A percentile compares a stretch with the other conserved stretches of the same genome.
phyloP scores from a whole-genome alignment of 306 rosid species.

The Lablab purpureus region DNA sequence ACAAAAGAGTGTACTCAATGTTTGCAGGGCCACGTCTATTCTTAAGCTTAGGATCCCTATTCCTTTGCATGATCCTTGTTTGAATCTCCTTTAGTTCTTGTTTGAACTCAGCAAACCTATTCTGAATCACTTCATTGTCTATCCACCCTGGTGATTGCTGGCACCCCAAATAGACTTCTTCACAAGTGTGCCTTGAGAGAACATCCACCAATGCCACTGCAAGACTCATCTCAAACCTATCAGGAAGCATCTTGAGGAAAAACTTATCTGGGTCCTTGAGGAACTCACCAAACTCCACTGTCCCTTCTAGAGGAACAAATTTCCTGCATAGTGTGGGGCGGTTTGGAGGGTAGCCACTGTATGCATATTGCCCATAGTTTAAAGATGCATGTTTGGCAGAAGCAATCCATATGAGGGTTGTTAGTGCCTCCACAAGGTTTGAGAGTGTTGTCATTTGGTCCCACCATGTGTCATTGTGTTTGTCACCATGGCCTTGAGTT shows the following conservation, averaged over 20 bases:
- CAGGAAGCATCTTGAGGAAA: constrained; percentile 65
- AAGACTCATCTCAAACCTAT: constrained; percentile 62
- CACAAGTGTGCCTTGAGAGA: constrained; percentile 58
- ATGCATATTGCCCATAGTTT: constrained; percentile 71
- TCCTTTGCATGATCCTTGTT: constrained; percentile 58
- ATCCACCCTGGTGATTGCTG: constrained; percentile 61
- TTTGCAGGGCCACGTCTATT: constrained; percentile 66
- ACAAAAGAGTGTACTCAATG: constrained; percentile 57
- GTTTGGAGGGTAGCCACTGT: constrained; percentile 61
- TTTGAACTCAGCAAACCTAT: constrained; percentile 59
- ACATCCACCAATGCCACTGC: constrained; percentile 58
- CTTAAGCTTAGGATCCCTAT: constrained; percentile 63
- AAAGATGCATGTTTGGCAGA: constrained; percentile 72
- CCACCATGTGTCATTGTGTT: constrained; percentile 60
- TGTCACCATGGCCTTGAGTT: constrained; percentile 71
- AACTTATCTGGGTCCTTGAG: constrained; percentile 72
- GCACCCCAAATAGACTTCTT: constrained; percentile 65
- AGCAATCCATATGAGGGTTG: constrained; percentile 79
- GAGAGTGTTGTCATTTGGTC: constrained; percentile 53
- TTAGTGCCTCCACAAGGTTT: constrained; percentile 63
- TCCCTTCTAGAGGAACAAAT: constrained; percentile 75
- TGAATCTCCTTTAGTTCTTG: constrained; percentile 60
- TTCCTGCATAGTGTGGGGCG: constrained; percentile 65
- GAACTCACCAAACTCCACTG: constrained; percentile 64
- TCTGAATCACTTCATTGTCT: constrained; percentile 55